Evolutionary conservation across 192 early-diverging fungal genomes (phyloP), one percentile per base, ranked within the genome.

Genomic region (Chytriomyces sp.): DNA sequence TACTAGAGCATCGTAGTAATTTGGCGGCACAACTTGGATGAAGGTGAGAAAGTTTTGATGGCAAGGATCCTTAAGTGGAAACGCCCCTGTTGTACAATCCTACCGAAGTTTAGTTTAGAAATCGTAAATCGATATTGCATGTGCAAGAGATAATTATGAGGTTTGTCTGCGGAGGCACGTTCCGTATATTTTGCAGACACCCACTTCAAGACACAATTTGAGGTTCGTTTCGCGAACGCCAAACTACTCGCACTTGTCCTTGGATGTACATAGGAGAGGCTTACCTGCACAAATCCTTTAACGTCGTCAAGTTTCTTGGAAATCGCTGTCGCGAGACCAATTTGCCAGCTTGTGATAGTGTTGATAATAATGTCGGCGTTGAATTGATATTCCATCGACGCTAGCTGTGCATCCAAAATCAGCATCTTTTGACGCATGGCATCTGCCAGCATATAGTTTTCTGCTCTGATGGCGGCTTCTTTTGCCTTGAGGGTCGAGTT

Each of bases 381-480:
- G 61, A 82, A 74, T 55, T 85, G 84, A 58, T 82, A 78, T 64
- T 85, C 84, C 79, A 84, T 82, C 53, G 72, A 83, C 10, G 55
- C 74, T 26, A 85, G 68, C 52, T 85, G 84, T 17, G 55, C 39
- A 38, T 85, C 70, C 32, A 85, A 56, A 30, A 70, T 62, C 19
- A 56, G 41, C 66, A 85, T 76, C 70, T 85, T 82, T 28, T 72
- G 63, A 30, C 75, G 12, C 7, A 74, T 73, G 61, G 80, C 74
- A 33, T 85, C 82, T 12, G 84, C 82, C 0, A 74, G 72, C 3
- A 67, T 28, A 65, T 80, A 85, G 75, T 85, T 78, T 68, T 85
- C 82, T 12, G 63, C 34, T 8, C 68, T 56, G 14, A 85, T 69
- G 56, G 84, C 84, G 52, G 72, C 65, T 37, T 85, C 77, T 57